Evolutionary conservation across 2,329 filamentous ascomycete species (phyloP).

Genomic region (Paecilomyces dactylethromorphus): DNA sequence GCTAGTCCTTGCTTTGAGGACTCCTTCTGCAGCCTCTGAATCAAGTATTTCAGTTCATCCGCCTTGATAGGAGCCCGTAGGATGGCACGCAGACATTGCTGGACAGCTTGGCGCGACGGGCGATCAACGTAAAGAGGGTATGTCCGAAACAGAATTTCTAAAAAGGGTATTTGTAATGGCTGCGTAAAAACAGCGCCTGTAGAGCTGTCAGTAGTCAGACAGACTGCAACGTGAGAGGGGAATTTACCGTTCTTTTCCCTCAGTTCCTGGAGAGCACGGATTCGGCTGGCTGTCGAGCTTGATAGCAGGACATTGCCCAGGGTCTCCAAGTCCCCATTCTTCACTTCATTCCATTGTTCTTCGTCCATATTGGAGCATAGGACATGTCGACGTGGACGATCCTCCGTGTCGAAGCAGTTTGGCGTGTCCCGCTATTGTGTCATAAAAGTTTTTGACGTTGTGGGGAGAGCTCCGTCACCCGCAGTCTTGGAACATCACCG

Average conservation of each 20-base stretch:
- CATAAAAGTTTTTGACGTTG: constrained; percentile 34
- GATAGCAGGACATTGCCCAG: constrained; percentile 34
- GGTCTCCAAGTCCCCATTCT: constrained; percentile 33
- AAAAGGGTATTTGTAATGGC: constrained; percentile 39
- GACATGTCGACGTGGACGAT: constrained; percentile 18
- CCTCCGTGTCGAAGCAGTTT: constrained; percentile 15
- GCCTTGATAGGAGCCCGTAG: constrained; percentile 53
- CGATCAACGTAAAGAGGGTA: constrained; percentile 84
- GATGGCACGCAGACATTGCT: constrained; percentile 68
- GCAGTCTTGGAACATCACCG: constrained; percentile 13
- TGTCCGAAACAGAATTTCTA: constrained; percentile 76
- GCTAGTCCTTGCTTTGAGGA: constrained; percentile 71
- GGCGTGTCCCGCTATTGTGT: constrained; percentile 26
- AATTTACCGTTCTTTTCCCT: constrained; percentile 38
- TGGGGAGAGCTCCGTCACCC: constrained; percentile 15
- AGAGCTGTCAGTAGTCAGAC: constrained; percentile 8
- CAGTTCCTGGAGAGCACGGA: constrained; percentile 36
- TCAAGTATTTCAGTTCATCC: constrained; percentile 48
- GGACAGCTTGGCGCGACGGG: constrained; percentile 72
- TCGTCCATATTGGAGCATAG: constrained; percentile 34
- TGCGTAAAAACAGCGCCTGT: constrained; percentile 26
- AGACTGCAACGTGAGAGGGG: not conserved
- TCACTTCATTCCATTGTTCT: constrained; percentile 39
- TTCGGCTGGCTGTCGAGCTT: constrained; percentile 36
- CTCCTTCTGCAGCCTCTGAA: constrained; percentile 64